A percentile compares a stretch with the other conserved stretches of the same genome.
Evolutionary conservation across 495 filamentous ascomycete genomes (phyloP).

Genomic region (Penicillium herquei): DNA sequence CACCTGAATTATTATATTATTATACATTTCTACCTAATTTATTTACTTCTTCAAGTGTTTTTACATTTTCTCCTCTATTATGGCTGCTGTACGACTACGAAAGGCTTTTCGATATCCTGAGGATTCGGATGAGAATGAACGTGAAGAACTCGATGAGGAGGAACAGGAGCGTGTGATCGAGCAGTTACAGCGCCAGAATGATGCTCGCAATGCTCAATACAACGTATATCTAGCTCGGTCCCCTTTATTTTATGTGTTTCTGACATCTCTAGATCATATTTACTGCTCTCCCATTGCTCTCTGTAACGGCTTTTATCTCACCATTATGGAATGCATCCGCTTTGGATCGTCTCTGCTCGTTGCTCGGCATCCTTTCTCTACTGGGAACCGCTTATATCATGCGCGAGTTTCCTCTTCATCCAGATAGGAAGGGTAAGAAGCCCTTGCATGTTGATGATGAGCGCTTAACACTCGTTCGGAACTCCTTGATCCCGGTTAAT

Average conservation of each 20-base stretch:
- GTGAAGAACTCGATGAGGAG: constrained; percentile 63
- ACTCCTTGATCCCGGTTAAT: constrained; percentile 25
- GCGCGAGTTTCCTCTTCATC: constrained; percentile 30
- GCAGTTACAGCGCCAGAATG: constrained; percentile 55
- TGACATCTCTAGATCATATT: constrained; percentile 47
- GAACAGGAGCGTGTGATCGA: constrained; percentile 73
- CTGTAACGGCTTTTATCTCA: constrained; percentile 52
- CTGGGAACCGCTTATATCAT: constrained; percentile 55
- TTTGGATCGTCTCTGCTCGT: constrained; percentile 39
- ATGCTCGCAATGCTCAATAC: constrained; percentile 57
- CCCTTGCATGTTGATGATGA: constrained; percentile 18
- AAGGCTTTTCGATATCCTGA: constrained; percentile 62
- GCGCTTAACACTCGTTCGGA: constrained; percentile 9
- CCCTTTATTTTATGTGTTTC: background rate
- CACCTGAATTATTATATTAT: background rate
- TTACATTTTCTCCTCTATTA: constrained; percentile 10
- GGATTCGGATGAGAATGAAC: constrained; percentile 44
- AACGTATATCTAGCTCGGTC: constrained; percentile 35
- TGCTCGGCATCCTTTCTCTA: constrained; percentile 61
- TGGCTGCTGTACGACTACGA: constrained; percentile 56
- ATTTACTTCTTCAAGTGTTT: background rate
- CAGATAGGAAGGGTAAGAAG: constrained; percentile 34
- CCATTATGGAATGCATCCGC: constrained; percentile 37
- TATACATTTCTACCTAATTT: background rate
- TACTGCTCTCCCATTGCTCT: constrained; percentile 53